Evolutionary conservation across 495 filamentous ascomycete genomes (phyloP), one percentile per base, ranked within the genome.

Genomic region (Daldinia vernicosa): DNA sequence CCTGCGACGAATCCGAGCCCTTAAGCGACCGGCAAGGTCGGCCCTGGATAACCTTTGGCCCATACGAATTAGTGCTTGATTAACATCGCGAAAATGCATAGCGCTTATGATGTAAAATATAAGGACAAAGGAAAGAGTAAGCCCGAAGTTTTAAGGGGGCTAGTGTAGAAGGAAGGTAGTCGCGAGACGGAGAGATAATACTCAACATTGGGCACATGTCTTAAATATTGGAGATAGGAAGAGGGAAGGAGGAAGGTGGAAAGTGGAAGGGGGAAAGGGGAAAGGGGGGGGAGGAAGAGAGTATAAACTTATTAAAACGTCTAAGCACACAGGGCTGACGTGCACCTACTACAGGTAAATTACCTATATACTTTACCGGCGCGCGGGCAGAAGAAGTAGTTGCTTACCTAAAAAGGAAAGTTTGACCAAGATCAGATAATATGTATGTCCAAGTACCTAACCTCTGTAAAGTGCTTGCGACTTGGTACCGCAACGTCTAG

Each of bases 381-480:
- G 33, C 33, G 11, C 11, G 3, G n/a, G 43, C 5, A 47, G 43
- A 47, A 24, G 22, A 47, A 22, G 19, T 24, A 24, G 43, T 11
- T 47, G 40, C 43, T 47, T 47, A 47, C 43, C 19, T 47, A 47
- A 12, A 47, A 47, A 26, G 43, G 43, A 47, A 47, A 47, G 43
- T 47, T 47, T 24, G 19, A 24, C 43, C 43, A 47, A 47, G 17
- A 9, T 47, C 4, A 24, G 43, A 24, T 33, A 3, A 33, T 47
- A 3, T 47, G 43, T 24, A 47, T 22, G n/a, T n/a, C n/a, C n/a
- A 45, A 19, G 40, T 19, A 45, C 40, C n/a, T n/a, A n/a, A n/a
- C n/a, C 12, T 14, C 9, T 47, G 43, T 12, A 24, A 47, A 19
- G 9, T 12, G 7, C 9, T 47, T 24, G 43, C 8, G 9, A 47